Base-by-base conservation (phyloP, 352 stramenopile species). In the Achlya hypogyna region DNA sequence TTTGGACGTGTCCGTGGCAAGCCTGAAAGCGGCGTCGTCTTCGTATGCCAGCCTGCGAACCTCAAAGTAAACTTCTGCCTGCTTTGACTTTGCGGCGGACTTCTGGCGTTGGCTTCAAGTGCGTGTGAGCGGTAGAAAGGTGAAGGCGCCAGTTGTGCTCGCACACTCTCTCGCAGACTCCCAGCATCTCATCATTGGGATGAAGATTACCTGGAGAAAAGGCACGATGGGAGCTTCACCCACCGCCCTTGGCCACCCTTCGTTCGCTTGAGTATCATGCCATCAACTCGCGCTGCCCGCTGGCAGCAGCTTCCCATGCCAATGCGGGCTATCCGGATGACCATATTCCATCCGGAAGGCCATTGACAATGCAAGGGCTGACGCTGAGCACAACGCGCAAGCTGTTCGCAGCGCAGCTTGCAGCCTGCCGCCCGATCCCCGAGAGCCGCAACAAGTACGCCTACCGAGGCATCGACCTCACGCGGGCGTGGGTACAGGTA, bases 401-500 rank as follows among this genome's bases (percentile, higher is more conserved):
- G 60, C 60, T 67, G 12, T 67, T 67, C 34, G 51, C 49, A n/a
- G 16, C 23, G 4, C 60, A 67, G 32, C 60, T 67, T 28, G n/a
- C 59, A 16, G 18, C 42, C 28, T 28, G 38, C 28, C 5, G 27
- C 18, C 35, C 28, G 10, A 49, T 67, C 23, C 60, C 38, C 3
- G 60, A 67, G 42, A 67, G 60, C 28, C 28, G 60, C 22, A 67
- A 28, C 42, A 67, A 67, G 27, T 67, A 67, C 51, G 12, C 49
- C n/a, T 67, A 67, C 23, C 42, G 60, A 47, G 84, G 81, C 20
- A 63, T 88, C 35, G 76, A 86, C 58, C 88, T 81, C 68, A 75
- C 73, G 43, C 82, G 84, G 8, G 78, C 89, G n/a, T 93, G 84
- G 84, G 51, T 93, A 53, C 84, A 93, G 76, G 81, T 87, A 52